phyloP scores from a whole-genome alignment of 331 rosid species.

The Malus hybrid region DNA sequence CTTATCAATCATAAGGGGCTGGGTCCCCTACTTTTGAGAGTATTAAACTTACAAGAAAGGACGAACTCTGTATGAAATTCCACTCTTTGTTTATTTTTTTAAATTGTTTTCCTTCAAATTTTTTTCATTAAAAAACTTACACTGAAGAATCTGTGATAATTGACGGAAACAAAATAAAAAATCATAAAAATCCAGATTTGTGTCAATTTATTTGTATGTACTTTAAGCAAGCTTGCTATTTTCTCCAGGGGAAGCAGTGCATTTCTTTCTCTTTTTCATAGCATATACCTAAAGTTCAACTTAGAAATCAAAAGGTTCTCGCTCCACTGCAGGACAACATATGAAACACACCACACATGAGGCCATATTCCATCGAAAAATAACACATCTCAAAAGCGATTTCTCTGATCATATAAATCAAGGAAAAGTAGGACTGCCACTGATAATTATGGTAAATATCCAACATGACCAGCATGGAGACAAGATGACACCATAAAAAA shows the following conservation, averaged over 20 bases:
- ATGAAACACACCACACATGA: not conserved
- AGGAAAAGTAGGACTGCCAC: not conserved
- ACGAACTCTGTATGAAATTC: not conserved
- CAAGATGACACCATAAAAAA: too few species aligned
- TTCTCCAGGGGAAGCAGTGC: too few species aligned
- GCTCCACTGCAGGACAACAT: not conserved
- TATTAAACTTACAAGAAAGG: not conserved
- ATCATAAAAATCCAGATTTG: too few species aligned
- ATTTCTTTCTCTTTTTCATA: too few species aligned
- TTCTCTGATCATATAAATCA: not conserved
- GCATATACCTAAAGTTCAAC: not conserved
- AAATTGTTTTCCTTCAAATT: too few species aligned
- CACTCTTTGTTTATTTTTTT: too few species aligned
- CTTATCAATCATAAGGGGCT: not conserved
- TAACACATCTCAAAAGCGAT: not conserved
- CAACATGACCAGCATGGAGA: not conserved
- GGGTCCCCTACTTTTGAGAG: too few species aligned
- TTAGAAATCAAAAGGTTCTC: not conserved
- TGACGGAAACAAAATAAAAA: too few species aligned
- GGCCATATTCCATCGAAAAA: not conserved
- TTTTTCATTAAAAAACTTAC: too few species aligned
- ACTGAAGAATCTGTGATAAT: too few species aligned
- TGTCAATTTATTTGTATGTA: too few species aligned
- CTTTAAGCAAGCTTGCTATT: too few species aligned
- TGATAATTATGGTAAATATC: not conserved